Conservation (phyloP, 2,329 filamentous ascomycete species). For the Aspergillus sp. region DNA sequence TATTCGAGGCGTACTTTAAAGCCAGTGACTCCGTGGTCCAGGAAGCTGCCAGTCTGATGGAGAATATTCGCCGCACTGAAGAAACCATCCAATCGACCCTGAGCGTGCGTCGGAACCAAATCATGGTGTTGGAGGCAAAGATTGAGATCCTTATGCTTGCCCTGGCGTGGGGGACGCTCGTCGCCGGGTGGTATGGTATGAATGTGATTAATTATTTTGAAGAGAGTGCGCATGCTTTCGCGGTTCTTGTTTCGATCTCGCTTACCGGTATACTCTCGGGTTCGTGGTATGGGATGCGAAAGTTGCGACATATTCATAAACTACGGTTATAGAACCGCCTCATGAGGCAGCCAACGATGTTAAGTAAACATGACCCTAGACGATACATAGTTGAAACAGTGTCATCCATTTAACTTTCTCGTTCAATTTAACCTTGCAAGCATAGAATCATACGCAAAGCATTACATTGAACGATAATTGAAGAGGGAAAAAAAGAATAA, state of each 20-base stretch:
- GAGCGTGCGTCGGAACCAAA: constrained; percentile 31
- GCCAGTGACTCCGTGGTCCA: constrained; percentile 27
- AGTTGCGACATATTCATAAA: constrained; percentile 15
- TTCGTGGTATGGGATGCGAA: constrained; percentile 19
- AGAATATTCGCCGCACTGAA: constrained; percentile 24
- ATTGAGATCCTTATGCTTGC: constrained; percentile 31
- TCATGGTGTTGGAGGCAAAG: constrained; percentile 32
- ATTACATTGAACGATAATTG: too few species aligned
- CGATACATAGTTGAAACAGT: too few species aligned
- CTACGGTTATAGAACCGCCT: constrained; percentile 8
- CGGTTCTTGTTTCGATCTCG: constrained; percentile 11
- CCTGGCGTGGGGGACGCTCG: constrained; percentile 27
- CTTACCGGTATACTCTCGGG: constrained; percentile 15
- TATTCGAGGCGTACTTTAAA: constrained; percentile 32
- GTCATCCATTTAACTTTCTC: too few species aligned
- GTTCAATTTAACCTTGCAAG: too few species aligned
- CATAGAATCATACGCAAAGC: too few species aligned
- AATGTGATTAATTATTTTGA: constrained; percentile 33
- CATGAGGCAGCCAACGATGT: too few species aligned
- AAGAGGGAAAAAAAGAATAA: not conserved
- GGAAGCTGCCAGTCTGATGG: constrained; percentile 17
- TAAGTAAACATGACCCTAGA: too few species aligned
- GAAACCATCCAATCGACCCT: constrained; percentile 26
- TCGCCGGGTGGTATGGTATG: constrained; percentile 32
- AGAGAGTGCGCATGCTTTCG: constrained; percentile 24